Base-by-base conservation (phyloP, 768 basidiomycete genomes). In the Suillus bovinus region DNA sequence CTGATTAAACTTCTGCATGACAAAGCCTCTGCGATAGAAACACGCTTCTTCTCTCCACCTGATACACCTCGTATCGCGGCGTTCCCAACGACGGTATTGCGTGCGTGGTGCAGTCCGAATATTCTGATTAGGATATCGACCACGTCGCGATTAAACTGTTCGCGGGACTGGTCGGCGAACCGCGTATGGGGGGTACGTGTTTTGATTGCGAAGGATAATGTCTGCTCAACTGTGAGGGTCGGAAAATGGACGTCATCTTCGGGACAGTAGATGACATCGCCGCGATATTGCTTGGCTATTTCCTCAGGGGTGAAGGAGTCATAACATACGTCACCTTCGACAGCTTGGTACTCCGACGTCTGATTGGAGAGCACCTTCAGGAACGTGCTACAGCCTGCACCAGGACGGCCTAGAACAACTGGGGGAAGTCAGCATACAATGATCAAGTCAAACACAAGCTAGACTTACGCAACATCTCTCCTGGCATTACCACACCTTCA, bases 211-310 rank as follows among this genome's bases (percentile, higher is more conserved):
- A 92, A 90, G 17, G 72, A 77, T 34, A 97, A 79, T 0, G 92
- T 93, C 70, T 93, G 82, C 54, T 84, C 81, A 36, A 94, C 91
- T 6, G 90, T 91, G 31, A 96, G 81, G 11, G 89, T 91, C 6
- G 93, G 90, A 67, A 94, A 90, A 71, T 94, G 93, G 2, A 91
- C 79, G 70, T 96, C 93, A 67, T 94, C 93, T 77, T 92, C 93
- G 0, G 91, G 90, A 63, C 84, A 88, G 71, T 92, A 94, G 60
- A 85, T 84, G 2, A 92, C 87, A 69, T 93, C 93, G 17, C 94
- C 94, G 3, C 89, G 87, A 71, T 86, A 90, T 58, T 82, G 82
- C 63, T 84, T 81, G 62, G 71, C 66, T 59, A 96, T 81, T 60
- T 93, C 81, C 1, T 83, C 75, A 2, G 90, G 84, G 0, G 86